Evolutionary conservation across 2,329 filamentous ascomycete species (phyloP).

Genomic region (Westerdykella sp.): DNA sequence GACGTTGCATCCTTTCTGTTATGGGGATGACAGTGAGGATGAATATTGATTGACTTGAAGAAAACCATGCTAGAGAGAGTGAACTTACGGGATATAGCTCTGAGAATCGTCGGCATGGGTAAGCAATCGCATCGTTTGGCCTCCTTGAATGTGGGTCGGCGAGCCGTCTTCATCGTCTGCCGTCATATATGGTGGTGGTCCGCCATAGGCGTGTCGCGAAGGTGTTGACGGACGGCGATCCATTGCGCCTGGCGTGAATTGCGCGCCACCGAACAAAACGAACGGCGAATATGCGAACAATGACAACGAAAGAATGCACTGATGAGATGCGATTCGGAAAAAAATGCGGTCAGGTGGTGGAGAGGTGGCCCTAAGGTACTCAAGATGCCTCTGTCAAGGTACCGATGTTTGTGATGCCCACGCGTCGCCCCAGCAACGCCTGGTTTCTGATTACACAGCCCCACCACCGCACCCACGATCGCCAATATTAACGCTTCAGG

Average conservation of each 20-base stretch:
- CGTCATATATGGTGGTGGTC: constrained; percentile 40
- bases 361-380: too few species aligned
- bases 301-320: background rate
- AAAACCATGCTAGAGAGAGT: constrained; percentile 10
- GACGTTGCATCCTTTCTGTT: constrained; percentile 3
- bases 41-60: constrained; percentile 14
- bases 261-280: background rate
- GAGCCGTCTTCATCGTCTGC: constrained; percentile 37
- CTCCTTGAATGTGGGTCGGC: constrained; percentile 33
- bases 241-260: constrained; percentile 19
- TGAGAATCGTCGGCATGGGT: constrained; percentile 41
- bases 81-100: constrained; percentile 40
- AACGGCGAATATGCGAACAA: background rate
- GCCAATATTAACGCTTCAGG: too few species aligned
- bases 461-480: too few species aligned
- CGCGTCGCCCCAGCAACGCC: too few species aligned
- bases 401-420: too few species aligned
- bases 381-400: too few species aligned
- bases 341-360: too few species aligned
- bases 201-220: constrained; percentile 27
- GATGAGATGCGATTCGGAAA: background rate
- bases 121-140: constrained; percentile 47
- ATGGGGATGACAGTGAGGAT: constrained; percentile 11
- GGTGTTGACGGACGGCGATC: constrained; percentile 29
- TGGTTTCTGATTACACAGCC: too few species aligned